Evolutionary conservation across 352 stramenopile genomes (phyloP).

Genomic region (Globisporangium perplexum): DNA sequence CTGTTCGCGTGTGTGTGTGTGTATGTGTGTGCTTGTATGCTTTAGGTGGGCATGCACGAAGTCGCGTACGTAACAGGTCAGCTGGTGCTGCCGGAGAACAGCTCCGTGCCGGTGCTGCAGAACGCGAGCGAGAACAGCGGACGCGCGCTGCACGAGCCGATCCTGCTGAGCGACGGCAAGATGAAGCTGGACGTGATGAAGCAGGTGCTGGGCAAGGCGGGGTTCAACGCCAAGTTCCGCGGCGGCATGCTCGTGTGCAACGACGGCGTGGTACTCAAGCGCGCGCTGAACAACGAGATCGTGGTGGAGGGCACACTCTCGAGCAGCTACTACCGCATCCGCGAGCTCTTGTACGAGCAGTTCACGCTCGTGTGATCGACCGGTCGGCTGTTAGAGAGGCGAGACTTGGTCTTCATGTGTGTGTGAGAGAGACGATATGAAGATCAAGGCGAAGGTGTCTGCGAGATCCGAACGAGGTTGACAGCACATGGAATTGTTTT

Average conservation of each 20-base stretch:
- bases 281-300: constrained; percentile 84
- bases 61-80: constrained; percentile 83
- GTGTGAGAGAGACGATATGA: neutral
- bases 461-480: too few relatives aligned
- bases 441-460: too few relatives aligned
- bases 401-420: neutral
- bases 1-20: neutral
- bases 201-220: constrained; percentile 78
- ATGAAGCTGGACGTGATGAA: constrained; percentile 90
- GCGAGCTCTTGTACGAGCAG: constrained; percentile 82
- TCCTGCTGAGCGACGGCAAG: constrained; percentile 85
- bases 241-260: constrained; percentile 87
- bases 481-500: too few relatives aligned
- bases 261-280: constrained; percentile 84
- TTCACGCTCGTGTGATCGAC: constrained; percentile 75
- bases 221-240: constrained; percentile 88
- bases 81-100: constrained; percentile 61
- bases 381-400: neutral
- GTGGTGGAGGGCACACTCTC: constrained; percentile 82
- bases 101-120: constrained; percentile 66
- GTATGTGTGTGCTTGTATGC: neutral
- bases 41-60: constrained; percentile 76
- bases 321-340: constrained; percentile 85
- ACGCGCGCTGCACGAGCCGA: constrained; percentile 56
- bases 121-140: constrained; percentile 32